Percentiles rank a stretch among this genome's conserved stretches.
These are phyloP conservation scores for Nemania sp. DNA, from an alignment of 2,329 filamentous ascomycete genomes.

Conservation along the genomic window DNA sequence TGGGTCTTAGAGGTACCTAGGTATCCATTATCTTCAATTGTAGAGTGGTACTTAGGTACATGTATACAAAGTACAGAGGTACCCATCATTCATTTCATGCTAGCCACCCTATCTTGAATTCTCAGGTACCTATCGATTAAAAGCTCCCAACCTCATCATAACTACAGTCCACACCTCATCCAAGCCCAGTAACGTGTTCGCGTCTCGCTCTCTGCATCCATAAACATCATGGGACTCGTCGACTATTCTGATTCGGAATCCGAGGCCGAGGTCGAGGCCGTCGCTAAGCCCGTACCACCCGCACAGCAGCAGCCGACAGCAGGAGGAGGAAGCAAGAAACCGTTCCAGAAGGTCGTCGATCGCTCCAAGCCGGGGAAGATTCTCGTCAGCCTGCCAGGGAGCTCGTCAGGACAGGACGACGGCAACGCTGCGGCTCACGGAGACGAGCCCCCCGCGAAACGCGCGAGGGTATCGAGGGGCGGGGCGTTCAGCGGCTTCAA, in stretches of 20 bases:
- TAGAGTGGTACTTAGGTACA: too few species aligned
- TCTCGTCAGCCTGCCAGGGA: constrained; percentile 72
- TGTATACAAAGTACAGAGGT: too few species aligned
- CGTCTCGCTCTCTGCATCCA: constrained; percentile 4
- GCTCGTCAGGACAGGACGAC: constrained; percentile 44
- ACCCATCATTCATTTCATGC: too few species aligned
- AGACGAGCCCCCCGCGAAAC: constrained; percentile 71
- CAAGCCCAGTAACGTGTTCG: background rate
- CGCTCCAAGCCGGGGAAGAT: constrained; percentile 83
- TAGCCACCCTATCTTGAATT: too few species aligned
- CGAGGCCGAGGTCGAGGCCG: constrained; percentile 64
- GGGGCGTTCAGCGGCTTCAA: constrained; percentile 81
- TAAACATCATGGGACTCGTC: constrained; percentile 71
- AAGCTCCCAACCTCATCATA: too few species aligned
- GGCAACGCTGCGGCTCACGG: constrained; percentile 40
- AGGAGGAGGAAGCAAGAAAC: constrained; percentile 54
- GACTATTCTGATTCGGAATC: constrained; percentile 84
- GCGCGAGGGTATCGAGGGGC: constrained; percentile 57
- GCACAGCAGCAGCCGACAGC: constrained; percentile 20
- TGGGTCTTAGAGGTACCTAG: too few species aligned
- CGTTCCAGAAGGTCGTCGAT: constrained; percentile 81
- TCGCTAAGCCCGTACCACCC: constrained; percentile 49
- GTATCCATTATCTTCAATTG: too few species aligned
- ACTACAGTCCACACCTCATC: too few species aligned
- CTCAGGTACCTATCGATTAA: too few species aligned